Conservation (phyloP, 2,329 filamentous ascomycete species). For the Apiospora phragmitis region DNA sequence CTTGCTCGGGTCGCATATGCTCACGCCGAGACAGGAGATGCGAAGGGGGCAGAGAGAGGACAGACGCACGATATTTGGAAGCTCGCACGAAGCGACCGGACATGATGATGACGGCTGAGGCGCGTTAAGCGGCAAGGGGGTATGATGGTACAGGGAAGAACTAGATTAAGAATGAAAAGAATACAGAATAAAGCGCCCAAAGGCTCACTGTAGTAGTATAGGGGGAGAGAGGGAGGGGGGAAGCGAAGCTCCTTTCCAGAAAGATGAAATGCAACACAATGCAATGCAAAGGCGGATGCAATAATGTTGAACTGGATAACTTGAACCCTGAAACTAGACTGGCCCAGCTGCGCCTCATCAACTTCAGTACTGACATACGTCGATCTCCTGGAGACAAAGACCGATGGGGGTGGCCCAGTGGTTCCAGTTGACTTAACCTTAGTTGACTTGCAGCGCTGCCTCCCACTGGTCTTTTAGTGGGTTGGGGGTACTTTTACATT, state of each 20-base stretch:
- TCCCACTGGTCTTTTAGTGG: background rate
- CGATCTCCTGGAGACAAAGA: background rate
- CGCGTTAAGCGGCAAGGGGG: slow-evolving; percentile 6
- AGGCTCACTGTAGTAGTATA: background rate
- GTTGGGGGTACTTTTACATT: background rate
- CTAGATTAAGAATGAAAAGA: slow-evolving; percentile 8
- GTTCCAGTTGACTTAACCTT: background rate
- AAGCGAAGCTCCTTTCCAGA: slow-evolving; percentile 11
- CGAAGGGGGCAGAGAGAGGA: slow-evolving; percentile 16
- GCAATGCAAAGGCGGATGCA: slow-evolving; percentile 7
- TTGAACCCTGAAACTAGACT: slow-evolving; percentile 6
- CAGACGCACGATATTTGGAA: slow-evolving; percentile 66
- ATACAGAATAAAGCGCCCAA: slow-evolving; percentile 7
- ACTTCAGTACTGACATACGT: background rate
- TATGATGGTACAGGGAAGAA: slow-evolving; percentile 12
- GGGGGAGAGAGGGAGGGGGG: slow-evolving; percentile 3
- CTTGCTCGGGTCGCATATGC: slow-evolving; percentile 1
- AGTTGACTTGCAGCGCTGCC: background rate
- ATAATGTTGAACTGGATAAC: background rate
- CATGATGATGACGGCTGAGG: slow-evolving; percentile 45
- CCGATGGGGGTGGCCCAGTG: background rate
- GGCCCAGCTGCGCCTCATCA: slow-evolving; percentile 13
- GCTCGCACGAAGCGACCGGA: slow-evolving; percentile 66
- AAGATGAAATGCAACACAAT: slow-evolving; percentile 11
- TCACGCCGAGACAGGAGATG: slow-evolving; percentile 16